These are phyloP conservation scores for Penicillium sp. DNA, from an alignment of 2,329 filamentous ascomycete genomes.

Conservation along the genomic window DNA sequence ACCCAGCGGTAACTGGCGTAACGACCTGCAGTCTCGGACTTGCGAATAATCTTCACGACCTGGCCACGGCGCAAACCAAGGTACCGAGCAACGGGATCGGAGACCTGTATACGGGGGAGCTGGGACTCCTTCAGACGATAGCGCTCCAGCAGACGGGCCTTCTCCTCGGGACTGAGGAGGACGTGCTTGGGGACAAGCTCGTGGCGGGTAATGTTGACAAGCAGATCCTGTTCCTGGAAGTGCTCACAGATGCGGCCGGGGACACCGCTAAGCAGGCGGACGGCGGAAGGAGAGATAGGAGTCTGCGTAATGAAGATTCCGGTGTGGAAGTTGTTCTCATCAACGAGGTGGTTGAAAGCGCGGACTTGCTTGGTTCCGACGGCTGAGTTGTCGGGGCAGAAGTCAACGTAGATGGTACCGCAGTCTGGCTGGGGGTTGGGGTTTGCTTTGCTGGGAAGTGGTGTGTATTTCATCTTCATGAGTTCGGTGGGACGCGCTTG, in stretches of 20 bases:
- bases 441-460: slow-evolving; percentile 66
- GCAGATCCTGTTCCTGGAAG: slow-evolving; percentile 91
- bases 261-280: slow-evolving; percentile 80
- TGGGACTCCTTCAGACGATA: slow-evolving; percentile 98
- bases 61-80: slow-evolving; percentile 86
- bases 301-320: slow-evolving; percentile 88
- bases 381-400: slow-evolving; percentile 69
- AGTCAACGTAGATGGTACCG: slow-evolving; percentile 91
- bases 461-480: slow-evolving; percentile 84
- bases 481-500: slow-evolving; percentile 78
- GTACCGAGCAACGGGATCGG: slow-evolving; percentile 91
- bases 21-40: slow-evolving; percentile 89
- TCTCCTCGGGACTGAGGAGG: slow-evolving; percentile 86
- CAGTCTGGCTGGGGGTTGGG: slow-evolving; percentile 72
- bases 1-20: slow-evolving; percentile 92
- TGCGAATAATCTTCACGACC: slow-evolving; percentile 97
- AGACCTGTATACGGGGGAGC: slow-evolving; percentile 84
- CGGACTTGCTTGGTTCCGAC: slow-evolving; percentile 94
- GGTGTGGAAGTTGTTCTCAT: slow-evolving; percentile 77
- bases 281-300: slow-evolving; percentile 79
- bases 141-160: slow-evolving; percentile 77
- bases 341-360: slow-evolving; percentile 79
- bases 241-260: slow-evolving; percentile 83
- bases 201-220: slow-evolving; percentile 98
- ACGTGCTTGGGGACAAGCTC: slow-evolving; percentile 95